These are phyloP conservation scores for Camellia lanceoleosa DNA, from an alignment of 148 eudicot genomes.

Conservation along the genomic window DNA sequence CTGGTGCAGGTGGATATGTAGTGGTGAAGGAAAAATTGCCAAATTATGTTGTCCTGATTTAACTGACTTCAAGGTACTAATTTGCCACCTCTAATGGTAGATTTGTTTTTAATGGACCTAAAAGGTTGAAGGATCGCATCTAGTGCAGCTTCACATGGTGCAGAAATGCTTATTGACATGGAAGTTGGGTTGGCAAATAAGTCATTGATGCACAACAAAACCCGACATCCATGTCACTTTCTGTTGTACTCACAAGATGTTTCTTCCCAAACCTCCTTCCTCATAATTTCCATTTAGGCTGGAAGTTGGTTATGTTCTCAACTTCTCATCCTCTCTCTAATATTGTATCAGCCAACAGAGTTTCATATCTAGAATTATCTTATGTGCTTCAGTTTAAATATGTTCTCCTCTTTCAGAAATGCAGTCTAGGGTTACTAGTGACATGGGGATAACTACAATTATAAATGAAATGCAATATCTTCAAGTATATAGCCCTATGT, in stretches of 20 bases:
- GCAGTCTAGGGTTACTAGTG: neutral
- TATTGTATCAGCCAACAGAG: neutral
- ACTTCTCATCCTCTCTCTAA: neutral
- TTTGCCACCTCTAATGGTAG: neutral
- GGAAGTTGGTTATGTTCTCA: too few relatives aligned
- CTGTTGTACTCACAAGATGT: too few relatives aligned
- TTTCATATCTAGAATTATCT: neutral
- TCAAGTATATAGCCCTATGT: too few relatives aligned
- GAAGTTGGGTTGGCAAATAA: neutral
- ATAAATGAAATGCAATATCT: too few relatives aligned
- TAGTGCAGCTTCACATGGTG: neutral
- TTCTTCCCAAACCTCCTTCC: neutral
- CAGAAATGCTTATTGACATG: neutral
- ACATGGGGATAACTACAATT: neutral
- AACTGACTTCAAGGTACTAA: slow-evolving; percentile 25
- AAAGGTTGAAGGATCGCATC: neutral
- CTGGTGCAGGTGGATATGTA: slow-evolving; percentile 23
- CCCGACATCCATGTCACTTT: neutral
- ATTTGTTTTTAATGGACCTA: neutral
- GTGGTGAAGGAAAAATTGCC: slow-evolving; percentile 25
- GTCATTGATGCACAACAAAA: neutral
- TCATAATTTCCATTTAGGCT: neutral
- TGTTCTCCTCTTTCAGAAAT: neutral
- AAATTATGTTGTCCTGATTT: slow-evolving; percentile 22
- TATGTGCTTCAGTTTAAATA: neutral